These are phyloP conservation scores for Digitaria exilis DNA, from an alignment of 202 grass and related monocot species.

Conservation along the genomic window DNA sequence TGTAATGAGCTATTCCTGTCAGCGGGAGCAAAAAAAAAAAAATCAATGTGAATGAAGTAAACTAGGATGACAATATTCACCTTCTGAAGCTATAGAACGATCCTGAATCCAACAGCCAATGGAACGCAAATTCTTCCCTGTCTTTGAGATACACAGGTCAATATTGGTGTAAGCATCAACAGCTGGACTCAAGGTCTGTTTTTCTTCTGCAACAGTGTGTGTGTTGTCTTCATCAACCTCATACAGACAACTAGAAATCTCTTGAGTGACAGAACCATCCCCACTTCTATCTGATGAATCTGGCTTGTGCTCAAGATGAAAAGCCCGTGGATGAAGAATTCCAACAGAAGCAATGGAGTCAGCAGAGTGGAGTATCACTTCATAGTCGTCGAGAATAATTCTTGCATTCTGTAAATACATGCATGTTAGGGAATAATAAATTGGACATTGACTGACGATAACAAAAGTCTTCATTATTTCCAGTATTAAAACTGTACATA, in stretches of 20 bases:
- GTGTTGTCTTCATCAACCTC: conserved; percentile 64
- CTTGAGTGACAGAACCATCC: conserved; percentile 20
- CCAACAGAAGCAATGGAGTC: conserved; percentile 92
- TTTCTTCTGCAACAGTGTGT: conserved; percentile 30
- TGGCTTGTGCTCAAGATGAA: conserved; percentile 79
- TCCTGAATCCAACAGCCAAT: conserved; percentile 81
- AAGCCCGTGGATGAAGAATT: conserved; percentile 79
- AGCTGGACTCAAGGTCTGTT: conserved; percentile 34
- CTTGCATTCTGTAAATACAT: conserved; percentile 73
- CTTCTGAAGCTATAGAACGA: conserved; percentile 53
- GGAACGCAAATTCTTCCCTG: conserved; percentile 61
- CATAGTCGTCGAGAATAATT: conserved; percentile 83
- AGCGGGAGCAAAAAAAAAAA: not conserved
- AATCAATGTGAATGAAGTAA: conserved; percentile 8
- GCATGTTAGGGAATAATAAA: conserved; percentile 29
- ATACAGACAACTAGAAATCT: conserved; percentile 46
- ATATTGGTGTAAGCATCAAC: conserved; percentile 41
- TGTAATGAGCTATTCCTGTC: conserved; percentile 8
- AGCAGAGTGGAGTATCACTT: conserved; percentile 78
- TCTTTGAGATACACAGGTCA: conserved; percentile 61
- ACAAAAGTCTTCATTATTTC: not conserved
- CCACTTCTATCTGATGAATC: conserved; percentile 39
- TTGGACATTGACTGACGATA: not conserved
- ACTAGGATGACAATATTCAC: conserved; percentile 35
- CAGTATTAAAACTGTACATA: not conserved